Evolutionary conservation across 1,139 yeast species (phyloP), one percentile per base, ranked within the genome.

Genomic region (Suhomyces wounanorum): DNA sequence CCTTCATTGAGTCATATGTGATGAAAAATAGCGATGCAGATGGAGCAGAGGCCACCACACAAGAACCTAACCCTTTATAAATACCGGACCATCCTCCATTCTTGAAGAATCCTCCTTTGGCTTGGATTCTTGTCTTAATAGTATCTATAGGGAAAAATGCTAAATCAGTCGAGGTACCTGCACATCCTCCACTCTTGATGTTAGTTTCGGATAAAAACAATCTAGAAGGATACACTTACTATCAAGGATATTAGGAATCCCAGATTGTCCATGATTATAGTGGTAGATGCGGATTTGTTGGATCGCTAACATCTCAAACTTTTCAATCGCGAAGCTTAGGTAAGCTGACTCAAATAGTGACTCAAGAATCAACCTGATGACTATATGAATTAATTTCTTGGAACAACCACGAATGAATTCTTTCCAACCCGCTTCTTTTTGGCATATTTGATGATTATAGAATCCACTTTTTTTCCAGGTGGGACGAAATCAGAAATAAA

Each of bases 141-240:
- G 99, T 95, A 61, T 95, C 99, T 43, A 94, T 89, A 9, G 99
- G 99, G 74, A 94, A 94, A 69, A 94, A 94, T 8, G 89, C 91
- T 44, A 94, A 75, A 70, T 94, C 99, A 1, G 97, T 92, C 7
- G 96, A 85, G 3, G 97, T 92, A 11, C 99, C 99, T 2, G 99
- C 97, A 57, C 96, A 85, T 16, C 90, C 99, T 43, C 99, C 99
- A 63, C 95, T 84, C 84, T 84, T 53, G 10, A 44, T 33, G 66
- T 63, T 60, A 58, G 64, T 55, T 51, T 23, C 1, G 6, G 8
- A 16, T 31, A 16, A 17, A 33, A 18, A 18, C 9, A 23, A 3
- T 14, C n/a, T n/a, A 6, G 11, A 18, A 36, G 18, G 31, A 13
- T 18, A 2, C 43, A 65, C 73, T 40, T 67, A 68, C 72, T 21